Conservation (phyloP, 257 asterid species). For the Striga asiatica region DNA sequence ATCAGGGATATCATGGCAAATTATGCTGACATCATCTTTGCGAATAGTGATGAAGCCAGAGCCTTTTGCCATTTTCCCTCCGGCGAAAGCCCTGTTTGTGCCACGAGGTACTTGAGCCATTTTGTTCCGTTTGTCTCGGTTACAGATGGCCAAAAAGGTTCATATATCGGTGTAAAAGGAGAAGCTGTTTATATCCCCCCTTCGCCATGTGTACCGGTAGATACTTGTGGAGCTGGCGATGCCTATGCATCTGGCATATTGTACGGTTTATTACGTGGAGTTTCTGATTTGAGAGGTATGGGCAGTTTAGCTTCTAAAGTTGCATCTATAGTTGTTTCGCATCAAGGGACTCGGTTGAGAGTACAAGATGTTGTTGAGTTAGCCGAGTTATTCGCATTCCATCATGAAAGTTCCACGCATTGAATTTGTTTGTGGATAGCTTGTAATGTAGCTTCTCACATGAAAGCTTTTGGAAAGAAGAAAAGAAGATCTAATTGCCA, state of each 20-base stretch:
- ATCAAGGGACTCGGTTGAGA: slow-evolving; percentile 87
- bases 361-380: slow-evolving; percentile 60
- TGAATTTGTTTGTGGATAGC: too few relatives aligned
- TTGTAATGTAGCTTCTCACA: too few relatives aligned
- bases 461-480: too few relatives aligned
- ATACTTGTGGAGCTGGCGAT: slow-evolving; percentile 99
- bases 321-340: slow-evolving; percentile 85
- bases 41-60: slow-evolving; percentile 86
- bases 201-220: slow-evolving; percentile 63
- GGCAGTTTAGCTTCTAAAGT: slow-evolving; percentile 85
- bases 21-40: slow-evolving; percentile 80
- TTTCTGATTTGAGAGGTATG: slow-evolving; percentile 61
- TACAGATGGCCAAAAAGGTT: slow-evolving; percentile 89
- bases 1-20: slow-evolving; percentile 88
- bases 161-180: slow-evolving; percentile 86
- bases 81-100: slow-evolving; percentile 65
- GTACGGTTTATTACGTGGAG: slow-evolving; percentile 58
- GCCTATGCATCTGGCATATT: slow-evolving; percentile 94
- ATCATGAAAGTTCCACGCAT: slow-evolving; percentile 43
- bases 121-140: slow-evolving; percentile 92
- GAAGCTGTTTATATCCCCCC: slow-evolving; percentile 87
- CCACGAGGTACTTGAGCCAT: slow-evolving; percentile 89
- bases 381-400: slow-evolving; percentile 47
- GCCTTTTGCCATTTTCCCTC: slow-evolving; percentile 66
- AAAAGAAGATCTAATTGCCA: too few relatives aligned